Conservation (phyloP, 805 yeast genomes). For the Metschnikowia cubensis region DNA sequence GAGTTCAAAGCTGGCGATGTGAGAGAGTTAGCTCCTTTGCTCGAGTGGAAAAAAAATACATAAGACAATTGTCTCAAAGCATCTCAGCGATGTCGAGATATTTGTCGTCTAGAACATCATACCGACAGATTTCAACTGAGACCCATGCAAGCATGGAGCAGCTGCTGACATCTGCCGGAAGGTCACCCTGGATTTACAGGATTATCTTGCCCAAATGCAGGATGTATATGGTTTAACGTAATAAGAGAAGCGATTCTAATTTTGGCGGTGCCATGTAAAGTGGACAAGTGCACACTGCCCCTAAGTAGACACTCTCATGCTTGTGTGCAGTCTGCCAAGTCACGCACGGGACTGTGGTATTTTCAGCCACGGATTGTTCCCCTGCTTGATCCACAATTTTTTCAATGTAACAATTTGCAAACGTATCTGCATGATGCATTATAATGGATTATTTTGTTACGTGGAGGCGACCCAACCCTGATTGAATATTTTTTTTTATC, state of each 20-base stretch:
- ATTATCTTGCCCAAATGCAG: neutral
- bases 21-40: constrained; percentile 53
- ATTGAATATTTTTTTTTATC: no score
- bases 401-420: no score
- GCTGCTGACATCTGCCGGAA: neutral
- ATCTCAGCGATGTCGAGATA: neutral
- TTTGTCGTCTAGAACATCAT: neutral
- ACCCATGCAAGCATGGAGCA: neutral
- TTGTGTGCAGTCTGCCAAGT: no score
- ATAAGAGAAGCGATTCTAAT: neutral
- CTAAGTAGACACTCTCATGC: neutral
- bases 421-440: no score
- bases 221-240: neutral
- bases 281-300: neutral
- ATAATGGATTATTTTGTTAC: no score
- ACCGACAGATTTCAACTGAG: neutral
- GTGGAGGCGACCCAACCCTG: no score
- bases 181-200: neutral
- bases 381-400: no score
- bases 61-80: neutral
- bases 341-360: no score
- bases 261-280: neutral
- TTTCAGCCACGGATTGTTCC: no score
- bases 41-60: constrained; percentile 44
- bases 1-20: constrained; percentile 57